A percentile compares a stretch with the other conserved stretches of the same genome.
Evolutionary conservation across 345 rosid species (phyloP).

Genomic region (Camelina neglecta): DNA sequence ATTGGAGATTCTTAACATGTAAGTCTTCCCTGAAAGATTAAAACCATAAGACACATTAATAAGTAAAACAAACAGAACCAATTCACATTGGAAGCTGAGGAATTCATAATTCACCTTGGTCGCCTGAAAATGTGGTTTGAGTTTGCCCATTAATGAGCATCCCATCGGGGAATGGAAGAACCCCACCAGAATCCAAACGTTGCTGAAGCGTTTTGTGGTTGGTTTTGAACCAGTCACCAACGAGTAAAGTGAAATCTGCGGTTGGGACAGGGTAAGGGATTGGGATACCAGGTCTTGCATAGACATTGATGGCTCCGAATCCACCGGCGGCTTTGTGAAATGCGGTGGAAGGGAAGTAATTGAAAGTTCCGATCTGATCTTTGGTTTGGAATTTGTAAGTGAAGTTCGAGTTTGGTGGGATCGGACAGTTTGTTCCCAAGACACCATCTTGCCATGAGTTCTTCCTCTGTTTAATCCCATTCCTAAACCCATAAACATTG

Average conservation of each 20-base stretch:
- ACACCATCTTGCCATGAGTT: constrained; percentile 95
- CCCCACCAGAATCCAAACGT: constrained; percentile 64
- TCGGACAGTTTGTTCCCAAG: constrained; percentile 83
- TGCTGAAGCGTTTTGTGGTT: constrained; percentile 56
- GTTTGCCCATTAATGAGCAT: constrained; percentile 68
- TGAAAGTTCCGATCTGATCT: constrained; percentile 88
- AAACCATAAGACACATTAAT: neutral
- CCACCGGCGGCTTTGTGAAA: constrained; percentile 92
- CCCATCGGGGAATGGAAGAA: constrained; percentile 72
- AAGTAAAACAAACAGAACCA: constrained; percentile 1
- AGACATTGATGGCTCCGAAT: constrained; percentile 70
- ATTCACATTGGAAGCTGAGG: neutral
- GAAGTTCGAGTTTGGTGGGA: constrained; percentile 79
- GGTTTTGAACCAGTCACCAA: constrained; percentile 88
- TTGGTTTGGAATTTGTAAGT: constrained; percentile 85
- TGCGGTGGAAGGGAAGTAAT: constrained; percentile 80
- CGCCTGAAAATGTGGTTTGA: constrained; percentile 56
- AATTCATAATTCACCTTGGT: constrained; percentile 53
- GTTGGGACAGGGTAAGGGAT: constrained; percentile 73
- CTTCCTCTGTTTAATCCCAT: constrained; percentile 88
- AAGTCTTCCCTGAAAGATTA: constrained; percentile 69
- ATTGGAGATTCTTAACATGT: constrained; percentile 87
- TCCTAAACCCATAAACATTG: constrained; percentile 51
- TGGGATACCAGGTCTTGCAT: constrained; percentile 70
- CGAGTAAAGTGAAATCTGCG: constrained; percentile 72